Base-by-base conservation (phyloP, 1,284 basidiomycete genomes). In the Naganishia sp. region DNA sequence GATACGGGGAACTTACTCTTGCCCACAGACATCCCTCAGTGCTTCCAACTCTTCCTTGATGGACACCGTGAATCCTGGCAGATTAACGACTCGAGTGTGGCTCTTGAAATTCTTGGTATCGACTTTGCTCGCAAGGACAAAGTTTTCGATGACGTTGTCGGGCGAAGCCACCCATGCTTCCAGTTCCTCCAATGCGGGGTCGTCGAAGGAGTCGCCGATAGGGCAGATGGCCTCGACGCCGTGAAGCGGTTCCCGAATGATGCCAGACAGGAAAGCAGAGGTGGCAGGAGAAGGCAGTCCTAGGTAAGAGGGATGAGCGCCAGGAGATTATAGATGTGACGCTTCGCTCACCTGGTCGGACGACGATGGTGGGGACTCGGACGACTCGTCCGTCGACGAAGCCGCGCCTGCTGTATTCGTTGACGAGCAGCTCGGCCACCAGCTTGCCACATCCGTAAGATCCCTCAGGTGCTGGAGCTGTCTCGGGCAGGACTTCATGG, bases 401-500 rank as follows among this genome's bases (percentile, higher is more conserved):
- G 3, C 85, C 85, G 52, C 85, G 79, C 35, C 61, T 83, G 5
- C 85, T 81, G 75, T 84, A 87, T 71, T 87, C 86, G 79, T 86
- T 87, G 58, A 87, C 81, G 58, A 86, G 76, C 42, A 86, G 76
- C 75, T 87, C 86, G n/a, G 82, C 81, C 18, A 82, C 79, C 65
- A 86, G 82, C 73, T 87, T 86, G 28, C 80, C 84, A 74, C 82
- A 82, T n/a, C 86, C 85, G 71, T 86, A 86, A 3, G 85, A 81
- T 49, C 85, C 81, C 71, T 86, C 82, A 15, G 85, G 85, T 0
- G 83, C 84, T 9, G 85, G 81, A 63, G 84, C 83, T 3, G 85
- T 86, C 18, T 80, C 76, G 10, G 83, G 80, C 4, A 77, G 79
- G 23, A 86, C 79, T 31, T 84, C 74, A 17, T 83, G 76, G 10